A percentile compares a stretch with the other conserved stretches of the same genome.
Evolutionary conservation across 2,329 filamentous ascomycete species (phyloP).

Genomic region (Trichoderma sp.): DNA sequence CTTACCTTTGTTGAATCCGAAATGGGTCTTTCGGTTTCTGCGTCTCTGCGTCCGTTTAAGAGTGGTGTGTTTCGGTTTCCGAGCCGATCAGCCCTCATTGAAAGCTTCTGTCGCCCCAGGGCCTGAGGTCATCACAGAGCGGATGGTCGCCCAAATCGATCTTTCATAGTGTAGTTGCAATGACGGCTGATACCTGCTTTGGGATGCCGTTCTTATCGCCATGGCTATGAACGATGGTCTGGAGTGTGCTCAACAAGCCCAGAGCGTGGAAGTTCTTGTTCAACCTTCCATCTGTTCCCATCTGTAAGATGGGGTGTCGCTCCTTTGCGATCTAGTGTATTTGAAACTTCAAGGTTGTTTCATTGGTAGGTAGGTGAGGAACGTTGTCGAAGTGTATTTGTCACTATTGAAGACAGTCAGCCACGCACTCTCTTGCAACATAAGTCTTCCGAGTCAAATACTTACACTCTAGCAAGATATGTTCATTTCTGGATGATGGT

Average conservation of each 20-base stretch:
- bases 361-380: background rate
- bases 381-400: background rate
- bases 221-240: background rate
- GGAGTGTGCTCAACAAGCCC: background rate
- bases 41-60: too few relatives aligned
- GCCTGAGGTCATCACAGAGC: too few relatives aligned
- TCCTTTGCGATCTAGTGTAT: too few relatives aligned
- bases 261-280: fast-evolving
- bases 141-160: too few relatives aligned
- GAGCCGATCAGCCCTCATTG: too few relatives aligned
- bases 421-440: background rate
- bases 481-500: background rate
- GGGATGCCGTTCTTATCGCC: background rate
- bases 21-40: too few relatives aligned
- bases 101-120: too few relatives aligned
- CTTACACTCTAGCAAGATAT: background rate
- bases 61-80: too few relatives aligned
- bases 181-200: too few relatives aligned
- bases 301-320: too few relatives aligned
- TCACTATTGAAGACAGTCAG: background rate
- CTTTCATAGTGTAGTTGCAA: too few relatives aligned
- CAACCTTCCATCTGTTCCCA: background rate
- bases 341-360: too few relatives aligned
- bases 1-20: background rate
- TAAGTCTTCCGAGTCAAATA: background rate